Percentiles rank a stretch among this genome's conserved stretches.
phyloP scores from a whole-genome alignment of 306 rosid species.

The Inga leiocalycina region DNA sequence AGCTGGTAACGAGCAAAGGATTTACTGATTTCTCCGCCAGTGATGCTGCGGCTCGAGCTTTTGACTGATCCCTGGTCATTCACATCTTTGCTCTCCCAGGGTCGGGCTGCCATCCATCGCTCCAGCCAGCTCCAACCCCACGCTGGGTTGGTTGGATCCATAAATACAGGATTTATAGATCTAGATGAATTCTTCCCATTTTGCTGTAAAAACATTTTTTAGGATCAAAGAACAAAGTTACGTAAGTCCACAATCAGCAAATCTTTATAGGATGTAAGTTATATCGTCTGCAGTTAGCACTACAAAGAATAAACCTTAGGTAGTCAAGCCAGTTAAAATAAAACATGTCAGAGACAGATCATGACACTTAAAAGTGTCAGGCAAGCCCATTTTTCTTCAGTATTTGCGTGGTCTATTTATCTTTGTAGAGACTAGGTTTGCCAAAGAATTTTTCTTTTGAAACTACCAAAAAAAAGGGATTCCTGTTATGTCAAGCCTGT shows the following conservation, averaged over 20 bases:
- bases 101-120: constrained; percentile 92
- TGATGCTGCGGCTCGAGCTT: constrained; percentile 55
- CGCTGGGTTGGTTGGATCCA: constrained; percentile 91
- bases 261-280: background rate
- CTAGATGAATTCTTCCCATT: constrained; percentile 71
- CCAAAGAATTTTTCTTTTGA: background rate
- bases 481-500: too few relatives aligned
- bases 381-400: too few relatives aligned
- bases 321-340: background rate
- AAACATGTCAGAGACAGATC: background rate
- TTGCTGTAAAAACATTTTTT: constrained; percentile 55
- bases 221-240: constrained; percentile 27
- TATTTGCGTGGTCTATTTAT: too few relatives aligned
- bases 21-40: constrained; percentile 85
- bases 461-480: background rate
- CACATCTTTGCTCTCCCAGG: constrained; percentile 77
- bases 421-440: background rate
- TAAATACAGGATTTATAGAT: constrained; percentile 83
- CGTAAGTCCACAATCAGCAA: constrained; percentile 1
- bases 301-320: background rate
- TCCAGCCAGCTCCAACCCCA: constrained; percentile 99
- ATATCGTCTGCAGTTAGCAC: constrained; percentile 10
- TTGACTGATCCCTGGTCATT: constrained; percentile 63
- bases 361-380: background rate
- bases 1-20: constrained; percentile 88